These are phyloP conservation scores for Mallotus repandus DNA, from an alignment of 441 rosid species.

Conservation along the genomic window DNA sequence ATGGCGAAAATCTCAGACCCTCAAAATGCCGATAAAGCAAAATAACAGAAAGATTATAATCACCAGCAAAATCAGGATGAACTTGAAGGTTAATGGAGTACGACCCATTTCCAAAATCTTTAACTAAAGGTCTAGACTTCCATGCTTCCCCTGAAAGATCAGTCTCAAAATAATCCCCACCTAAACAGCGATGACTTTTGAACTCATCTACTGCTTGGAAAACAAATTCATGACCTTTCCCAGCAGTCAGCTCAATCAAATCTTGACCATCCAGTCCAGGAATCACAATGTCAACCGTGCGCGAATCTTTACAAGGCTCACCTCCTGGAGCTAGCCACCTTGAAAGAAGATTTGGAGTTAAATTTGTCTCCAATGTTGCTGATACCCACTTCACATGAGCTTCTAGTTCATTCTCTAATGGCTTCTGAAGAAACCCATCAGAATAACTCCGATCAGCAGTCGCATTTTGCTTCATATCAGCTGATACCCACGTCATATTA, in stretches of 20 bases:
- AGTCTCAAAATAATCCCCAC: conserved; percentile 90
- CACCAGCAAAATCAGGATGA: conserved; percentile 87
- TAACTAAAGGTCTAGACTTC: conserved; percentile 83
- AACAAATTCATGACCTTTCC: conserved; percentile 58
- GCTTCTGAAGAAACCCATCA: conserved; percentile 3
- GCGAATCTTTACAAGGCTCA: conserved; percentile 56
- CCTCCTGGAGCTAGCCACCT: conserved; percentile 73
- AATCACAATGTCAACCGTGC: conserved; percentile 54
- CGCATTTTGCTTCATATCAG: conserved; percentile 22
- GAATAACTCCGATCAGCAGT: conserved; percentile 1
- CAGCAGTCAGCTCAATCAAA: conserved; percentile 55
- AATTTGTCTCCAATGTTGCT: conserved; percentile 46
- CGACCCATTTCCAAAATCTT: conserved; percentile 77
- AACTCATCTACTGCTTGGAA: conserved; percentile 67
- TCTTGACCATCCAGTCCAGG: conserved; percentile 53
- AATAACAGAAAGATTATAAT: conserved; percentile 65
- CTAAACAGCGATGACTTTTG: conserved; percentile 49
- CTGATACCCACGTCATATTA: conserved; percentile 43
- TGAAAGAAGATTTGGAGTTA: conserved; percentile 49
- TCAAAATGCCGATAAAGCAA: conserved; percentile 74
- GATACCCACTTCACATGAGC: conserved; percentile 46
- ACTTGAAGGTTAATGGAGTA: conserved; percentile 75
- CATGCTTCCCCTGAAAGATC: conserved; percentile 87
- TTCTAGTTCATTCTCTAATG: conserved; percentile 2
- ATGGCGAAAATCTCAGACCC: conserved; percentile 71